A percentile compares a stretch with the other conserved stretches of the same genome.
Evolutionary conservation across 2,329 filamentous ascomycete genomes (phyloP).

Genomic region (Xylariaceae sp.): DNA sequence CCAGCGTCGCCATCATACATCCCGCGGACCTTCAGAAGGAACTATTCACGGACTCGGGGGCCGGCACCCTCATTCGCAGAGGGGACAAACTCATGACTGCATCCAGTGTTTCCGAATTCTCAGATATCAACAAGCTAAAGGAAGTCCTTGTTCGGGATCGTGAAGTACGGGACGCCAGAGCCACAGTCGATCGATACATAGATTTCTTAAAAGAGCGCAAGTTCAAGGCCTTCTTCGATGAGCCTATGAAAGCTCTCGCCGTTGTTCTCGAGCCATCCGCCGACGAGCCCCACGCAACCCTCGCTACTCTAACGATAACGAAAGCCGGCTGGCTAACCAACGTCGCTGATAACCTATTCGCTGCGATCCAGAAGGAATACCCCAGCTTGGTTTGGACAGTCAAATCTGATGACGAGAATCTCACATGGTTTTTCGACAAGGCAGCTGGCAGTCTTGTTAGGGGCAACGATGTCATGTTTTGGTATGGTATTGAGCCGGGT

Average conservation of each 20-base stretch:
- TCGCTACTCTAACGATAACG: conserved; percentile 88
- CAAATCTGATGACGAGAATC: conserved; percentile 89
- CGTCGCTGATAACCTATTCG: conserved; percentile 91
- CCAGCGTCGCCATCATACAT: conserved; percentile 95
- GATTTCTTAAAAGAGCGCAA: conserved; percentile 69
- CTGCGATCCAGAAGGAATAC: conserved; percentile 88
- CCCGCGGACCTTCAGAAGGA: conserved; percentile 95
- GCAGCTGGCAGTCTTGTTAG: conserved; percentile 85
- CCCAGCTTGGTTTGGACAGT: conserved; percentile 94
- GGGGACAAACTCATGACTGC: conserved; percentile 83
- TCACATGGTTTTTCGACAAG: conserved; percentile 98
- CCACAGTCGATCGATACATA: conserved; percentile 82
- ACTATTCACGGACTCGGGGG: conserved; percentile 91
- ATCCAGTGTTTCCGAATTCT: conserved; percentile 67
- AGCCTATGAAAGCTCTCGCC: conserved; percentile 86
- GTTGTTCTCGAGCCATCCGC: conserved; percentile 74
- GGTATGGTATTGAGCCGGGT: conserved; percentile 82
- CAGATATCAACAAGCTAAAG: conserved; percentile 73
- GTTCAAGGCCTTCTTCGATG: conserved; percentile 94
- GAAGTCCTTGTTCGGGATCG: conserved; percentile 76
- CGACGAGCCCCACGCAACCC: conserved; percentile 67
- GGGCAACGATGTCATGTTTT: conserved; percentile 88
- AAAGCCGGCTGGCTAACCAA: conserved; percentile 94
- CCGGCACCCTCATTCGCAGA: conserved; percentile 85
- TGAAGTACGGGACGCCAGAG: conserved; percentile 73